Percentiles rank a stretch among this genome's conserved stretches.
Evolutionary conservation across 176 grass and related monocot species (phyloP).

Genomic region (Pontederia crassipes): DNA sequence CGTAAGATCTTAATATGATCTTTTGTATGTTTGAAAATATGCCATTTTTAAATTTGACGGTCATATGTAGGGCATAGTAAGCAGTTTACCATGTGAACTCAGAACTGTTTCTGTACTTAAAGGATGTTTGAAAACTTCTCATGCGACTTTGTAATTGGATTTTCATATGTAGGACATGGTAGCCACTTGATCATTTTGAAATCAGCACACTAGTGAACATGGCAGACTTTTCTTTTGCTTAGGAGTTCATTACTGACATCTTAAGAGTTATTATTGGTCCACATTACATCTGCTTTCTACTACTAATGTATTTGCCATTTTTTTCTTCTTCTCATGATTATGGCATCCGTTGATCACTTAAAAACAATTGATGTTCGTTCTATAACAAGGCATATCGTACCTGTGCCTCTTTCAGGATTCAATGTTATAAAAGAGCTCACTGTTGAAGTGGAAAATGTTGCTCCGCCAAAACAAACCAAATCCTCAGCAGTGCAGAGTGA

Average conservation of each 20-base stretch:
- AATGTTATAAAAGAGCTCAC: conserved; percentile 88
- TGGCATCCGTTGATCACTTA: too few species aligned
- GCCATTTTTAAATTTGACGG: not conserved
- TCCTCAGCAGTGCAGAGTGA: conserved; percentile 37
- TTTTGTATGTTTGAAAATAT: not conserved
- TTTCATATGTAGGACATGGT: too few species aligned
- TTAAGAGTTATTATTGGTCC: too few species aligned
- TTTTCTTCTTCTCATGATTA: not conserved
- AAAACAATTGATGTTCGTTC: too few species aligned
- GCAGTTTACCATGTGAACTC: not conserved
- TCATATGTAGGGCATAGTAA: not conserved
- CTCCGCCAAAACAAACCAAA: conserved; percentile 34
- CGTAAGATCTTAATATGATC: too few species aligned
- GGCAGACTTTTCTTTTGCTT: too few species aligned
- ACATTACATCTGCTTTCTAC: not conserved
- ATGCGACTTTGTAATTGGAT: too few species aligned
- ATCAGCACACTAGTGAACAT: too few species aligned
- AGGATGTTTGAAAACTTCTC: too few species aligned
- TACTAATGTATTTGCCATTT: not conserved
- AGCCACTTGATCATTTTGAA: too few species aligned
- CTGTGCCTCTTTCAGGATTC: conserved; percentile 53
- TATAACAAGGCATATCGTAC: not conserved
- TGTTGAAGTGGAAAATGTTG: conserved; percentile 60
- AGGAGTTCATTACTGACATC: too few species aligned
- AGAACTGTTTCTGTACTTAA: not conserved